Evolutionary conservation across 306 rosid species (phyloP).

Genomic region (Quercus parvula): DNA sequence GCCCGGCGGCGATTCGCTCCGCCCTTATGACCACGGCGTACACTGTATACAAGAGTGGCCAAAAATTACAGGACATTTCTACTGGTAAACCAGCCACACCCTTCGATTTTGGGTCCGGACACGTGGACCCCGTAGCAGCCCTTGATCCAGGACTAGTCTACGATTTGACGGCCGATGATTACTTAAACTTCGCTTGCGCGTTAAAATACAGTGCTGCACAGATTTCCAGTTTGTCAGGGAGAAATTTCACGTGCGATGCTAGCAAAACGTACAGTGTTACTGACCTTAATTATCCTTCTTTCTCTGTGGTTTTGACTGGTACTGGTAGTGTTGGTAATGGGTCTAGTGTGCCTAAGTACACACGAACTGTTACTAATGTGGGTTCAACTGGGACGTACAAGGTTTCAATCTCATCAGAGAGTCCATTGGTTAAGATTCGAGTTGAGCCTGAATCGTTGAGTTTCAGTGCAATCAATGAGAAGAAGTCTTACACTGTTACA

Average conservation of each 20-base stretch:
- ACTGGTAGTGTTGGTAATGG: constrained; percentile 28
- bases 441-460: constrained; percentile 58
- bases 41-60: constrained; percentile 42
- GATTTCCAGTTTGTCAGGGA: constrained; percentile 41
- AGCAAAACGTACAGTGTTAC: constrained; percentile 44
- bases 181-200: constrained; percentile 65
- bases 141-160: constrained; percentile 81
- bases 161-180: constrained; percentile 60
- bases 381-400: constrained; percentile 53
- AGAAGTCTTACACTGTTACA: constrained; percentile 52
- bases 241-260: constrained; percentile 43
- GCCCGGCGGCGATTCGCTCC: constrained; percentile 72
- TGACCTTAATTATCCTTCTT: constrained; percentile 71
- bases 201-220: constrained; percentile 39
- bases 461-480: constrained; percentile 54
- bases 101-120: constrained; percentile 71
- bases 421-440: constrained; percentile 31
- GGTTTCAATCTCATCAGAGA: constrained; percentile 27
- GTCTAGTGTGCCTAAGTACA: constrained; percentile 39
- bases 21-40: constrained; percentile 85
- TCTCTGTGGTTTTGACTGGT: constrained; percentile 43
- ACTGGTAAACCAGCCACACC: constrained; percentile 62
- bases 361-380: constrained; percentile 61
- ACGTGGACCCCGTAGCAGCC: constrained; percentile 64
- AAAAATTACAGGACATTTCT: constrained; percentile 36